phyloP scores from a whole-genome alignment of 192 early-diverging fungal genomes.

The Backusella luteola region DNA sequence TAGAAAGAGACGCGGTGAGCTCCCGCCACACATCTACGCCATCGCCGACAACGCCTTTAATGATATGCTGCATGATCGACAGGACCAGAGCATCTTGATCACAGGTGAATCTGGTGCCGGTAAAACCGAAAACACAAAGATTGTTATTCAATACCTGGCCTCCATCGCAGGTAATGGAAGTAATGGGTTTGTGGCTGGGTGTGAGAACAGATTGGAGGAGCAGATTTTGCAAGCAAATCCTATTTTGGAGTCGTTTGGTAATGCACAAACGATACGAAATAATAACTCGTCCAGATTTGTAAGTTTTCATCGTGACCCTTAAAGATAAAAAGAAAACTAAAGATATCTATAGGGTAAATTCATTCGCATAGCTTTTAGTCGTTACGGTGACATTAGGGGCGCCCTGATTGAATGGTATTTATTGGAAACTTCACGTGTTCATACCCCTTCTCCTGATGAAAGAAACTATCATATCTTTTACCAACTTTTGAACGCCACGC shows the following conservation, averaged over 20 bases:
- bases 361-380: slow-evolving; percentile 95
- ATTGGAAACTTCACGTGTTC: slow-evolving; percentile 96
- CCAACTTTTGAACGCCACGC: slow-evolving; percentile 90
- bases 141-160: slow-evolving; percentile 97
- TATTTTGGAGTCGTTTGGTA: slow-evolving; percentile 97
- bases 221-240: slow-evolving; percentile 94
- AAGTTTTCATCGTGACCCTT: slow-evolving; percentile 18
- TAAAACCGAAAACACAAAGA: slow-evolving; percentile 99
- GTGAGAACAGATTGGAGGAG: slow-evolving; percentile 62
- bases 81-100: slow-evolving; percentile 91
- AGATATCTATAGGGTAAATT: slow-evolving; percentile 76
- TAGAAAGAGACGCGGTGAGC: slow-evolving; percentile 68
- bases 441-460: slow-evolving; percentile 87
- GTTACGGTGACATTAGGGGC: slow-evolving; percentile 81
- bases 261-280: slow-evolving; percentile 97
- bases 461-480: slow-evolving; percentile 99
- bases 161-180: slow-evolving; percentile 64
- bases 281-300: slow-evolving; percentile 98
- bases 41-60: slow-evolving; percentile 91
- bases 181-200: slow-evolving; percentile 38
- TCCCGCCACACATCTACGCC: slow-evolving; percentile 88
- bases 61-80: slow-evolving; percentile 89
- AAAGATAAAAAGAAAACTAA: neutral
- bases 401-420: slow-evolving; percentile 97
- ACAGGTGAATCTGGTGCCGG: slow-evolving; percentile 98